phyloP scores from a whole-genome alignment of 306 rosid genomes.

The Prunus salicina region DNA sequence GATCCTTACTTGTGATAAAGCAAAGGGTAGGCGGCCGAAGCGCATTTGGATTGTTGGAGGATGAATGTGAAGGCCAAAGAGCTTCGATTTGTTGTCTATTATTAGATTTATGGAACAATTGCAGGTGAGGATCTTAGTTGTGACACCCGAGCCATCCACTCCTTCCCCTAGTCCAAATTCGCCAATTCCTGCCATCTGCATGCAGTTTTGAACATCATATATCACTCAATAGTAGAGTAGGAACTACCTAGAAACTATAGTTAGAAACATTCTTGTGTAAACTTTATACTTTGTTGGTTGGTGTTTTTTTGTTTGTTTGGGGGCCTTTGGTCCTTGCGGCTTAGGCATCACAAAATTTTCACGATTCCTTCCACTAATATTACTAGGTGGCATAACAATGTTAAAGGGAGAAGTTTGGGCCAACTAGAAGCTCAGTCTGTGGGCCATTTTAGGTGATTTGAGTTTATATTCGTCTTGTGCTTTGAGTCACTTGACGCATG shows the following conservation, averaged over 20 bases:
- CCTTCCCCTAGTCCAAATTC: slow-evolving; percentile 82
- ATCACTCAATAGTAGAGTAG: too few species aligned
- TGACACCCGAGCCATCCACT: slow-evolving; percentile 77
- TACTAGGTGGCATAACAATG: not conserved
- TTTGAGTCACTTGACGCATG: not conserved
- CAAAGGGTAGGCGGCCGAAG: slow-evolving; percentile 68
- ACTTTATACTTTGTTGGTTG: too few species aligned
- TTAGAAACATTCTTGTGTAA: too few species aligned
- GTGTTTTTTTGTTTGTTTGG: too few species aligned
- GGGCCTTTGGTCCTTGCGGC: too few species aligned
- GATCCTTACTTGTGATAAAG: slow-evolving; percentile 50
- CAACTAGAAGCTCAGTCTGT: not conserved
- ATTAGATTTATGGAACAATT: slow-evolving; percentile 58
- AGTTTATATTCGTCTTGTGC: not conserved
- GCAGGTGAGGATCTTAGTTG: slow-evolving; percentile 69
- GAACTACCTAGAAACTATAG: too few species aligned
- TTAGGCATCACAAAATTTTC: too few species aligned
- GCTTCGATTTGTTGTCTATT: slow-evolving; percentile 71
- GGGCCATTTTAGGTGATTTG: not conserved
- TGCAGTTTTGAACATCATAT: too few species aligned
- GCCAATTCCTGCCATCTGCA: slow-evolving; percentile 52
- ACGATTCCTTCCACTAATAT: too few species aligned
- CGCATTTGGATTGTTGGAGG: slow-evolving; percentile 64
- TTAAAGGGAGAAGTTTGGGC: not conserved
- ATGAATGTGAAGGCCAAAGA: slow-evolving; percentile 74